A percentile compares a stretch with the other conserved stretches of the same genome.
Evolutionary conservation across 2,329 filamentous ascomycete species (phyloP).

Genomic region (Claviceps paspali): DNA sequence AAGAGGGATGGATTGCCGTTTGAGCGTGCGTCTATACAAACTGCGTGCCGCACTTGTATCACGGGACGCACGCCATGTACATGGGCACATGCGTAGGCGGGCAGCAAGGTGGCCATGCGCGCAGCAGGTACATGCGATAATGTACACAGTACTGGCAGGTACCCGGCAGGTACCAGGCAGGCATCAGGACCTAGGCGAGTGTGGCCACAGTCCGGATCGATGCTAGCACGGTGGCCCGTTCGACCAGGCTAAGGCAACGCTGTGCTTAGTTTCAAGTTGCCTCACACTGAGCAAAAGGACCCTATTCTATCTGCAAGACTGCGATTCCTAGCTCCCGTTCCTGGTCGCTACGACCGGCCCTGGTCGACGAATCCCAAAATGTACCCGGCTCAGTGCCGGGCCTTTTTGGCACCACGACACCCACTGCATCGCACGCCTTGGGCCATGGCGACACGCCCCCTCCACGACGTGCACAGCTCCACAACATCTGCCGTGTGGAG

Average conservation of each 20-base stretch:
- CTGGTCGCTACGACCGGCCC: slow-evolving; percentile 22
- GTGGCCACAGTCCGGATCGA: slow-evolving; percentile 6
- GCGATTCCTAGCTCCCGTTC: slow-evolving; percentile 20
- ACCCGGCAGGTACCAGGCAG: no score
- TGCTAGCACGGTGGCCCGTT: slow-evolving; percentile 5
- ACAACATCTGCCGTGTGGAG: slow-evolving; percentile 26
- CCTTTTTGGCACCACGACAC: slow-evolving; percentile 29
- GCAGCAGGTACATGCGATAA: no score
- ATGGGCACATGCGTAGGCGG: no score
- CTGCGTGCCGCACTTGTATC: neutral
- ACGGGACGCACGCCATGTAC: no score
- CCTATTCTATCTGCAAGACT: slow-evolving; percentile 5
- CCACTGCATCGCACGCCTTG: no score
- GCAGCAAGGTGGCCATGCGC: no score
- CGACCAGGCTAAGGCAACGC: slow-evolving; percentile 1
- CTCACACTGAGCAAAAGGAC: neutral
- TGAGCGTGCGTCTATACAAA: neutral
- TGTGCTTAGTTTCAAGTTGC: slow-evolving; percentile 5
- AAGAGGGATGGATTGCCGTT: neutral
- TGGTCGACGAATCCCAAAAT: slow-evolving; percentile 11
- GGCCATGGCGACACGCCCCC: no score
- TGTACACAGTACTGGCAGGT: no score
- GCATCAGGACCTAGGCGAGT: no score
- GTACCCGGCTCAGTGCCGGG: slow-evolving; percentile 31
- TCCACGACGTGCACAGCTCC: slow-evolving; percentile 15